These are phyloP conservation scores for Pyrenophora tritici-repentis DNA, from an alignment of 2,329 filamentous ascomycete genomes.

Conservation along the genomic window DNA sequence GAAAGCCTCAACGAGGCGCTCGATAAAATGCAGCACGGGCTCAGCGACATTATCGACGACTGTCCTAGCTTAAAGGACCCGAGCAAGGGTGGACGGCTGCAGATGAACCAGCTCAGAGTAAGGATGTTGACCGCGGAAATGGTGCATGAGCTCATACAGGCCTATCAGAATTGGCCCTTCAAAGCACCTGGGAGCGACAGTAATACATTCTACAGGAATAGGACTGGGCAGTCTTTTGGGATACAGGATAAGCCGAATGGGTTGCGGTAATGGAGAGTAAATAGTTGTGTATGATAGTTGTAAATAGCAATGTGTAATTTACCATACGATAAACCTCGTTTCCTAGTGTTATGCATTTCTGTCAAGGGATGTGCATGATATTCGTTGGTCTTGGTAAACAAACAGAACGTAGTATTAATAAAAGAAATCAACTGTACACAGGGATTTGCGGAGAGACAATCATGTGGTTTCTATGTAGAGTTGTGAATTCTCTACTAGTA, in stretches of 20 bases:
- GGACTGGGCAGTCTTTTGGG: background rate
- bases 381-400: no score
- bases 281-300: background rate
- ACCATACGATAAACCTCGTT: no score
- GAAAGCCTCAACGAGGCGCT: conserved; percentile 26
- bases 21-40: conserved; percentile 37
- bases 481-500: no score
- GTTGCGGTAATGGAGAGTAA: background rate
- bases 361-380: no score
- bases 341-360: no score
- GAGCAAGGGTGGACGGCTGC: conserved; percentile 37
- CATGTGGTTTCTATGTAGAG: no score
- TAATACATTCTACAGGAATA: conserved; percentile 31
- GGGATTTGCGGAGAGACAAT: no score
- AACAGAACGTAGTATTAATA: no score
- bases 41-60: conserved; percentile 31
- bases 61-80: conserved; percentile 38
- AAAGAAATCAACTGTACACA: no score
- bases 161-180: conserved; percentile 45
- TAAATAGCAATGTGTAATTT: no score
- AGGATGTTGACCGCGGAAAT: conserved; percentile 42
- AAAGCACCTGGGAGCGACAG: conserved; percentile 29
- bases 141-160: conserved; percentile 36
- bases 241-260: background rate
- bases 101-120: conserved; percentile 37